Evolutionary conservation across 2,329 filamentous ascomycete species (phyloP).

Genomic region (Talaromyces albobiverticillius): DNA sequence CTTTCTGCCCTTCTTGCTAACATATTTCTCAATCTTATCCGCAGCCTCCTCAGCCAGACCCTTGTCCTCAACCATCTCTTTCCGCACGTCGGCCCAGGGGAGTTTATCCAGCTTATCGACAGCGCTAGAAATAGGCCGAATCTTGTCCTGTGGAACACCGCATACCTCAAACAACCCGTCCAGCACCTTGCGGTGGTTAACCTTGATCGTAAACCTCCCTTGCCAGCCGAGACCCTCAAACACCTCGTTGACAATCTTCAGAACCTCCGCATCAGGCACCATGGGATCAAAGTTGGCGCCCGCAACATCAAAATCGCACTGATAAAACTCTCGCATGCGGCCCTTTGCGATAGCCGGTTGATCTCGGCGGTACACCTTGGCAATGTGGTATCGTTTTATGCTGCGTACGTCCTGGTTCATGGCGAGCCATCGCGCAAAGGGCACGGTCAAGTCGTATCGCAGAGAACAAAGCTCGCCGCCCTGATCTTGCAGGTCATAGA

Average conservation of each 20-base stretch:
- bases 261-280: slow-evolving; percentile 86
- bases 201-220: slow-evolving; percentile 77
- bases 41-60: slow-evolving; percentile 73
- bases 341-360: slow-evolving; percentile 86
- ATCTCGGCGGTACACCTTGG: slow-evolving; percentile 82
- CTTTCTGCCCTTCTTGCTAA: slow-evolving; percentile 70
- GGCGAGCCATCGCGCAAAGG: slow-evolving; percentile 87
- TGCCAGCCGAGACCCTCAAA: slow-evolving; percentile 77
- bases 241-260: slow-evolving; percentile 80
- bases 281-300: slow-evolving; percentile 77
- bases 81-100: slow-evolving; percentile 83
- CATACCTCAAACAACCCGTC: slow-evolving; percentile 90
- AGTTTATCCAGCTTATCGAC: slow-evolving; percentile 96
- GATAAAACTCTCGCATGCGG: slow-evolving; percentile 93
- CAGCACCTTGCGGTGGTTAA: slow-evolving; percentile 92
- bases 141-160: slow-evolving; percentile 82
- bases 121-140: slow-evolving; percentile 83
- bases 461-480: slow-evolving; percentile 82
- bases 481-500: slow-evolving; percentile 85
- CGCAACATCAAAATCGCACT: slow-evolving; percentile 96
- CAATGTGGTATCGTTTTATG: slow-evolving; percentile 94
- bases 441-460: slow-evolving; percentile 83
- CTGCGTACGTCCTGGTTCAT: slow-evolving; percentile 80
- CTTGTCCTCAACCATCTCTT: slow-evolving; percentile 93
- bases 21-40: slow-evolving; percentile 82